A percentile compares a stretch with the other conserved stretches of the same genome.
Conservation (phyloP, 192 early-diverging fungal species). For the Ramicandelaber brevisporus region DNA sequence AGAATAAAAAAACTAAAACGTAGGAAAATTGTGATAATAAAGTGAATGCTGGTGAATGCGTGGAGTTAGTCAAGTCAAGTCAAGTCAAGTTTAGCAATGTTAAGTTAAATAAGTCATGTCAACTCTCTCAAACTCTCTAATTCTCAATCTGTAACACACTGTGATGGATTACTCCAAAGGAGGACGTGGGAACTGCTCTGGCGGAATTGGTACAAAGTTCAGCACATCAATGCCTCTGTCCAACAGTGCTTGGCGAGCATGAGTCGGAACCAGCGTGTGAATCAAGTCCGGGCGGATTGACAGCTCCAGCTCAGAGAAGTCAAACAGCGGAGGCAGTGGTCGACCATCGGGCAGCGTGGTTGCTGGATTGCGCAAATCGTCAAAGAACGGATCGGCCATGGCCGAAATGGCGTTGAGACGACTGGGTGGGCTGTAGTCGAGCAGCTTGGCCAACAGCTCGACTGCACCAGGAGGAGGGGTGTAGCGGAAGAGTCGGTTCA, state of each 20-base stretch:
- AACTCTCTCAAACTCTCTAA: too few relatives aligned
- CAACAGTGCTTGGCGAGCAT: slow-evolving; percentile 32
- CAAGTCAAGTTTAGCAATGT: too few relatives aligned
- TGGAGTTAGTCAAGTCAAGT: too few relatives aligned
- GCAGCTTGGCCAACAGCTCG: slow-evolving; percentile 55
- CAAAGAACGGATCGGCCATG: slow-evolving; percentile 88
- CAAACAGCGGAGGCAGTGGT: slow-evolving; percentile 71
- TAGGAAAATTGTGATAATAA: too few relatives aligned
- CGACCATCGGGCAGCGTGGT: slow-evolving; percentile 60
- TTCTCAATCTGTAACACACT: too few relatives aligned
- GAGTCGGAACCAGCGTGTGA: slow-evolving; percentile 51
- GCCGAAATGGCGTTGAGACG: slow-evolving; percentile 74
- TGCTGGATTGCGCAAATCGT: slow-evolving; percentile 72
- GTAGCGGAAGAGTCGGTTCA: slow-evolving; percentile 63
- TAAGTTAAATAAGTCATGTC: too few relatives aligned
- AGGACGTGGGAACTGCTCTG: slow-evolving; percentile 13
- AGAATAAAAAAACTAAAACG: too few relatives aligned
- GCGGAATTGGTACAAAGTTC: slow-evolving; percentile 34
- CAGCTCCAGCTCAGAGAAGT: slow-evolving; percentile 65
- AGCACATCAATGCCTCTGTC: slow-evolving; percentile 49
- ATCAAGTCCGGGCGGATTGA: slow-evolving; percentile 68
- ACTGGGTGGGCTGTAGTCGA: slow-evolving; percentile 74
- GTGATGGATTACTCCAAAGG: too few relatives aligned
- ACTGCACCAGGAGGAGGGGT: slow-evolving; percentile 63
- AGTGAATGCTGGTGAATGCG: too few relatives aligned